A percentile compares a stretch with the other conserved stretches of the same genome.
phyloP scores from a whole-genome alignment of 495 filamentous ascomycete species.

The Penicillium odoratum region DNA sequence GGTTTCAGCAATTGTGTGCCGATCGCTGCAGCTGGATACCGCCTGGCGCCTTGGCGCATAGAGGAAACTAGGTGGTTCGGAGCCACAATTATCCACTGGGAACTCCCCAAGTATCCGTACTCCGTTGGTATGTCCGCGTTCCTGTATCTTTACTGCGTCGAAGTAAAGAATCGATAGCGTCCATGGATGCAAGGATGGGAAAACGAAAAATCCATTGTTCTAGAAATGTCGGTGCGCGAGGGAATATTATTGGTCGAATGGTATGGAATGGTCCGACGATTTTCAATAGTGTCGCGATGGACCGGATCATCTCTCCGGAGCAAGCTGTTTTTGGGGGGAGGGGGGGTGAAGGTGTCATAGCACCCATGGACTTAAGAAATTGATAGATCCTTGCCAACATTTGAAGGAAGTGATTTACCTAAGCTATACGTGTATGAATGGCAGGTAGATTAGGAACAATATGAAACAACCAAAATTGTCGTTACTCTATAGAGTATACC shows the following conservation, averaged over 20 bases:
- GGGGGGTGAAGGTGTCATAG: too few species aligned
- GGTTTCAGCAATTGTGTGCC: slow-evolving; percentile 22
- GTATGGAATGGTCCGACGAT: slow-evolving; percentile 9
- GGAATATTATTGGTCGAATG: slow-evolving; percentile 10
- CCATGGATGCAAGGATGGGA: slow-evolving; percentile 4
- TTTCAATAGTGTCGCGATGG: slow-evolving; percentile 20
- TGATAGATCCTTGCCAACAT: too few species aligned
- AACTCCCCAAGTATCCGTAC: not conserved
- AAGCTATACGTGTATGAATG: too few species aligned
- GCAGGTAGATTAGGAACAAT: too few species aligned
- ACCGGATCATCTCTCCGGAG: slow-evolving; percentile 6
- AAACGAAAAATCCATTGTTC: slow-evolving; percentile 14
- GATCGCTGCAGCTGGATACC: slow-evolving; percentile 24
- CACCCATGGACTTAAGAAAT: too few species aligned
- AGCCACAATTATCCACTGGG: not conserved
- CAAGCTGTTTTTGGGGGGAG: not conserved
- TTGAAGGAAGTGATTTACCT: too few species aligned
- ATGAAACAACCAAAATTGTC: too few species aligned
- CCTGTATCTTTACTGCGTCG: not conserved
- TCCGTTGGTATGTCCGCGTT: not conserved
- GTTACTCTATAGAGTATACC: too few species aligned
- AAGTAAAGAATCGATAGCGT: not conserved
- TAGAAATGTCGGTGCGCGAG: slow-evolving; percentile 1
- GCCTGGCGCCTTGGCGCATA: slow-evolving; percentile 19
- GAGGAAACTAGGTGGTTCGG: slow-evolving; percentile 13